Evolutionary conservation across 208 protist species (phyloP).

Genomic region (Tritrichomonas musculus): DNA sequence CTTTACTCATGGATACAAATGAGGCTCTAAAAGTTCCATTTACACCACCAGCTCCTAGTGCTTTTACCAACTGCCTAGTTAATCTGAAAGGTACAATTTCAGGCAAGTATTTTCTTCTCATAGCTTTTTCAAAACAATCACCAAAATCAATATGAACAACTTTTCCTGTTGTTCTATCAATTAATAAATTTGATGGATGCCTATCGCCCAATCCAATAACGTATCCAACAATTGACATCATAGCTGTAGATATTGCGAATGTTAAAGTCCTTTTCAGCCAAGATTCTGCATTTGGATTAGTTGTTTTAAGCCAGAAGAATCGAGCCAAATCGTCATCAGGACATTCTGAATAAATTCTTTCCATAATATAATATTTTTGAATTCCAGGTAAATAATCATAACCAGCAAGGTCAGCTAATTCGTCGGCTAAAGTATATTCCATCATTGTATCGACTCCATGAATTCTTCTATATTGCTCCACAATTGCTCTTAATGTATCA

Average conservation of each 20-base stretch:
- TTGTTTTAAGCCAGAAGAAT: constrained; percentile 16
- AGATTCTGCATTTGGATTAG: background rate
- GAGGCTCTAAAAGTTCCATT: background rate
- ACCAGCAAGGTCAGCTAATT: background rate
- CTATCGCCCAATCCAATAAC: constrained; percentile 33
- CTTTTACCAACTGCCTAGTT: background rate
- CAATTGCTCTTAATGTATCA: background rate
- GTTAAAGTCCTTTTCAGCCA: background rate
- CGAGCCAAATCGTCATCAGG: background rate
- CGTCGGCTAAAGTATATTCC: background rate
- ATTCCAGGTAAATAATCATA: background rate
- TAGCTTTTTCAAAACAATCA: constrained; percentile 46
- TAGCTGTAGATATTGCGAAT: background rate
- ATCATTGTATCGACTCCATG: background rate
- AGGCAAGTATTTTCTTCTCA: background rate
- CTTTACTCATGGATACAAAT: background rate
- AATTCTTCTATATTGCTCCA: background rate
- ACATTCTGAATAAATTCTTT: background rate
- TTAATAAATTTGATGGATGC: constrained; percentile 7
- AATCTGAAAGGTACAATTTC: background rate
- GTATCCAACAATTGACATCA: background rate
- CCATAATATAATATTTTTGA: background rate
- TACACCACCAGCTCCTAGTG: background rate
- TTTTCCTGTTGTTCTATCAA: constrained; percentile 14
- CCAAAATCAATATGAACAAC: constrained; percentile 33